Evolutionary conservation across 306 rosid genomes (phyloP), one percentile per base, ranked within the genome.

Genomic region (Luffa acutangula): DNA sequence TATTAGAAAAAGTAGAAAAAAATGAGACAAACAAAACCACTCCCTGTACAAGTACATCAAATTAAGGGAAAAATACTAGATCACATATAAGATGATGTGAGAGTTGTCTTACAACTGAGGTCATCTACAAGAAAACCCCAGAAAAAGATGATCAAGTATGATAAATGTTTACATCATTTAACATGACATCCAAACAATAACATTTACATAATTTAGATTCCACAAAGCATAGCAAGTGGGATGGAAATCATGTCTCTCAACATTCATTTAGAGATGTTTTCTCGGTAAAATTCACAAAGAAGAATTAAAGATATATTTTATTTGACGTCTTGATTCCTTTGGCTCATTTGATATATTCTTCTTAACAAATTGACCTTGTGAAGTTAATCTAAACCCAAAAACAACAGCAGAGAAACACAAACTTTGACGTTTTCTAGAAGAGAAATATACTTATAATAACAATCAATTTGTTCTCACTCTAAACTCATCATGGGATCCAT

Each of bases 351-450:
- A 25, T 25, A 25, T 25, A 25, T 25, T 25, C 0, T 25, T 25
- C 31, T 25, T 25, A 25, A 25, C 31, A 73, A 51, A 49, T 34
- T 25, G 63, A 10, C 46, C 46, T 36, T 9, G 78, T 51, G 14
- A 52, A 75, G 31, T 34, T 36, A n/a, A 75, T 53, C 78, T 54
- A 75, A 74, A 51, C 78, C 78, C 49, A 7, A 74, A 53, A 36
- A 34, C 48, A 75, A 36, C 64, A 52, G 1, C 42, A 52, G 49
- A 25, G 31, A 53, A 75, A 34, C 78, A 34, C 78, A 75, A 54
- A 17, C 63, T 31, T 51, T 42, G 9, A 54, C 20, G 51, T 3
- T 33, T 74, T 69, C 53, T 7, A 74, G 60, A 52, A 6, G 43
- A 74, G 31, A 75, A 75, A 9, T 53, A 75, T 52, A 53, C 78